Evolutionary conservation across 2,329 filamentous ascomycete species (phyloP), one percentile per base, ranked within the genome.

Genomic region (Exophiala spinifera): DNA sequence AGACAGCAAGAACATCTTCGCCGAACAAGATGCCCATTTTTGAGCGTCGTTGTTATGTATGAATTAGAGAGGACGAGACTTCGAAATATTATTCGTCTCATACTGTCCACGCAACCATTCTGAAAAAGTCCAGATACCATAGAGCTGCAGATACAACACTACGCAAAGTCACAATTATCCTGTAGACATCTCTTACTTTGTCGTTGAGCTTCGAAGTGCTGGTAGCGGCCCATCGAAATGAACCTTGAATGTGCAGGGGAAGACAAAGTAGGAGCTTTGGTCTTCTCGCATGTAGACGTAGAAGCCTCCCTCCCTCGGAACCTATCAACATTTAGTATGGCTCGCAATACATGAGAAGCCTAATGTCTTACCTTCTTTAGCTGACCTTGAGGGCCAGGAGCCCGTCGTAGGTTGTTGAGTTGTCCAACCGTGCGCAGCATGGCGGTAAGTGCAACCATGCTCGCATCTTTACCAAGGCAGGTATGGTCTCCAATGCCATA

Each of bases 381-480:
- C 65, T 83, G 72, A 0, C 87, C 87, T 69, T 87, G 83, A 0
- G 79, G 71, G 0, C 87, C 87, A 0, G 80, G 73, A 0, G 81
- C 83, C 25, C 83, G 76, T 4, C 83, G 74, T 10, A 91, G 67
- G 50, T 83, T 83, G 61, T 80, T 76, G 61, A 83, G 74, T 55
- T 77, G 73, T 63, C 86, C 87, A 1, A 89, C 70, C 1, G 80
- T 79, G 45, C 86, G 81, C 68, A 90, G 80, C 76, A 89, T 85
- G 60, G 85, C 81, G 0, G 82, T 81, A 54, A 91, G 71, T 0
- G 83, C 85, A 1, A 83, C 75, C 57, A 83, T 76, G 65, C 78
- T 82, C 11, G 81, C 77, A 14, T 84, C 79, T 21, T 76, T 76
- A 1, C 85, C 86, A 0, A 89, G 74, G 56, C 81, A 84, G 2